A percentile compares a stretch with the other conserved stretches of the same genome.
Evolutionary conservation across 257 asterid species (phyloP).

Genomic region (Capsicum chinense): DNA sequence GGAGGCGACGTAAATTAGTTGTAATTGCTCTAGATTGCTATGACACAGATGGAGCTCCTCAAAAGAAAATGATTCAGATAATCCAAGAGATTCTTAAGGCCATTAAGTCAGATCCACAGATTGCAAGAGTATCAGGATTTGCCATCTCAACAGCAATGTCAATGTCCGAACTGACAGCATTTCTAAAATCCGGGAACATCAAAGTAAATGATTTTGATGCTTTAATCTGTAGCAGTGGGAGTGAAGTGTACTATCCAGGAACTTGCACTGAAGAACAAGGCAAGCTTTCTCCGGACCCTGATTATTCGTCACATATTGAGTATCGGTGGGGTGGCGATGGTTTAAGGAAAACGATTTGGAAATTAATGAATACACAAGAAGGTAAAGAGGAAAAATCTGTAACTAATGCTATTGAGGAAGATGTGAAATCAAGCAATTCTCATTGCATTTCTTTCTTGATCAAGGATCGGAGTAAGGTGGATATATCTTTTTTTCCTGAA

Average conservation of each 20-base stretch:
- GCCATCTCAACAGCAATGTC: slow-evolving; percentile 84
- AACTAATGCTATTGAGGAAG: slow-evolving; percentile 50
- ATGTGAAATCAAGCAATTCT: slow-evolving; percentile 61
- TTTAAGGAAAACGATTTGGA: slow-evolving; percentile 76
- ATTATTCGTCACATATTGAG: slow-evolving; percentile 75
- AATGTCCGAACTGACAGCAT: slow-evolving; percentile 51
- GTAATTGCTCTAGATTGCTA: slow-evolving; percentile 83
- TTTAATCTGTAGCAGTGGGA: slow-evolving; percentile 80
- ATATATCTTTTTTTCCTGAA: not conserved
- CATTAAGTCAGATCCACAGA: slow-evolving; percentile 56
- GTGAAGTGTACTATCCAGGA: slow-evolving; percentile 80
- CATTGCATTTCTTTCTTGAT: slow-evolving; percentile 79
- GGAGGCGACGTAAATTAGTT: slow-evolving; percentile 63
- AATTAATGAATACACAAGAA: slow-evolving; percentile 61
- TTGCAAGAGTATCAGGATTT: slow-evolving; percentile 59
- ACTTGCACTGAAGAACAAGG: slow-evolving; percentile 55
- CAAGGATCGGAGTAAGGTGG: slow-evolving; percentile 68
- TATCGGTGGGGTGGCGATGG: slow-evolving; percentile 93
- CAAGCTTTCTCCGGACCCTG: slow-evolving; percentile 61
- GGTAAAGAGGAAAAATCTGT: slow-evolving; percentile 42
- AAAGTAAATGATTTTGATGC: slow-evolving; percentile 72
- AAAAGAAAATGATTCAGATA: slow-evolving; percentile 56
- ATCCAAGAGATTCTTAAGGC: slow-evolving; percentile 63
- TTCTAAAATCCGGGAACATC: slow-evolving; percentile 57
- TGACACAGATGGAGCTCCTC: slow-evolving; percentile 61